Conservation (phyloP, 495 filamentous ascomycete species). For the Daldinia vernicosa region DNA sequence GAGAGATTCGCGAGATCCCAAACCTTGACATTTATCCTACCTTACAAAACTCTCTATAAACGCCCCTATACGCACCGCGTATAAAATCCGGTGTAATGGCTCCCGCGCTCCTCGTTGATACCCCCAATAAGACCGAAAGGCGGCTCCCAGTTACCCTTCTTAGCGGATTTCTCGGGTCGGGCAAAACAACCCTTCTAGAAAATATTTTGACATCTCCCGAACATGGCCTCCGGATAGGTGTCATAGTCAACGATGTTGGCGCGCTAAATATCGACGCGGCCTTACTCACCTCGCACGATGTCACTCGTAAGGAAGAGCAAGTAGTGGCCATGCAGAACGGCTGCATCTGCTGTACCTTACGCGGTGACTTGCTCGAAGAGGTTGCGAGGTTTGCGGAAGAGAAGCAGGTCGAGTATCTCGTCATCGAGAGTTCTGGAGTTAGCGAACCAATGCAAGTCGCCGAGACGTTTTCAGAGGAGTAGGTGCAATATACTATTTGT, state of each 20-base stretch:
- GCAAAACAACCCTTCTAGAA: slow-evolving; percentile 67
- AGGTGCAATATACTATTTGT: slow-evolving; percentile 27
- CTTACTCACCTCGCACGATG: slow-evolving; percentile 35
- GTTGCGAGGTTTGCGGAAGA: slow-evolving; percentile 60
- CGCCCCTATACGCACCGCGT: neutral
- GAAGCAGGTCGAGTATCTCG: slow-evolving; percentile 63
- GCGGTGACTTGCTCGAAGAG: slow-evolving; percentile 65
- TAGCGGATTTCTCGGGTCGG: slow-evolving; percentile 54
- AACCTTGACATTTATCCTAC: neutral
- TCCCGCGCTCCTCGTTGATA: slow-evolving; percentile 17
- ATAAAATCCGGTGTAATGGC: neutral
- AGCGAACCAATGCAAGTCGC: slow-evolving; percentile 72
- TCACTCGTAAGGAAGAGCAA: slow-evolving; percentile 60
- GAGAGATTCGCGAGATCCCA: neutral
- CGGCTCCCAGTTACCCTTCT: slow-evolving; percentile 46
- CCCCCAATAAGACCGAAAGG: slow-evolving; percentile 1
- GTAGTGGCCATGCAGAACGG: slow-evolving; percentile 69
- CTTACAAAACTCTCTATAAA: neutral
- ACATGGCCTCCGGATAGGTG: slow-evolving; percentile 56
- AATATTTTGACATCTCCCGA: slow-evolving; percentile 60
- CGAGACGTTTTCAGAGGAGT: slow-evolving; percentile 66
- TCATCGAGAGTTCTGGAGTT: slow-evolving; percentile 69
- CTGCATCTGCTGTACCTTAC: slow-evolving; percentile 69
- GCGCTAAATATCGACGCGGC: neutral
- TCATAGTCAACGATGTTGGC: neutral